phyloP scores from a whole-genome alignment of 2,329 filamentous ascomycete genomes.

The Penicillium sp. region DNA sequence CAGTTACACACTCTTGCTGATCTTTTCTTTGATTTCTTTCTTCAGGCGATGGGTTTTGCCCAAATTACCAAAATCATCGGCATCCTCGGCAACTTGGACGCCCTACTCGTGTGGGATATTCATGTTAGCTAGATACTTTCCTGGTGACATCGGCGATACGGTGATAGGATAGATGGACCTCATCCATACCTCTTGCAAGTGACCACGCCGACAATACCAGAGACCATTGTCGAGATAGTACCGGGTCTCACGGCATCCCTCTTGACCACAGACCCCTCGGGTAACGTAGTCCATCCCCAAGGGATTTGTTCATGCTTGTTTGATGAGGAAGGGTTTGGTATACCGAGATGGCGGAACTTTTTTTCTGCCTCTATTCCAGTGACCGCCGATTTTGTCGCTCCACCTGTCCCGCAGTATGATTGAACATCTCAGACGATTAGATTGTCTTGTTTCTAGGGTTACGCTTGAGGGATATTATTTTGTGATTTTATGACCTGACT shows the following conservation, averaged over 20 bases:
- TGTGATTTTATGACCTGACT: too few species aligned
- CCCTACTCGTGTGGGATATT: conserved; percentile 26
- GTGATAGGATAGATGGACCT: conserved; percentile 4
- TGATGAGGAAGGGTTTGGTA: conserved; percentile 9
- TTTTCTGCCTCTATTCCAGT: conserved; percentile 21
- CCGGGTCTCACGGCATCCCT: conserved; percentile 65
- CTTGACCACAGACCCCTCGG: conserved; percentile 52
- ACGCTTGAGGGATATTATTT: neutral
- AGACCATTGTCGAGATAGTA: conserved; percentile 73
- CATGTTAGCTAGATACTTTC: neutral
- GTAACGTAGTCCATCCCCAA: conserved; percentile 43
- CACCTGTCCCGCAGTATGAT: conserved; percentile 8
- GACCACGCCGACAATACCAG: conserved; percentile 75
- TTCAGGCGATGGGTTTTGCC: conserved; percentile 56
- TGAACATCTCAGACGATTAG: neutral
- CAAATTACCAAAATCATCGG: conserved; percentile 63
- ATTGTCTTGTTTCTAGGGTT: neutral
- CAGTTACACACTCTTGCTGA: conserved; percentile 45
- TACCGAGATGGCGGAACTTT: conserved; percentile 14
- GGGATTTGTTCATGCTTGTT: conserved; percentile 31
- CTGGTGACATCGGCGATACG: conserved; percentile 1
- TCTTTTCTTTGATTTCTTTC: conserved; percentile 53
- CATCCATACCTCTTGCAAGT: conserved; percentile 65
- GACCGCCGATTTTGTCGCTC: conserved; percentile 19
- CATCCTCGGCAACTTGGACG: conserved; percentile 54